Evolutionary conservation across 176 grass and related monocot genomes (phyloP).

Genomic region (Eragrostis nindensis): DNA sequence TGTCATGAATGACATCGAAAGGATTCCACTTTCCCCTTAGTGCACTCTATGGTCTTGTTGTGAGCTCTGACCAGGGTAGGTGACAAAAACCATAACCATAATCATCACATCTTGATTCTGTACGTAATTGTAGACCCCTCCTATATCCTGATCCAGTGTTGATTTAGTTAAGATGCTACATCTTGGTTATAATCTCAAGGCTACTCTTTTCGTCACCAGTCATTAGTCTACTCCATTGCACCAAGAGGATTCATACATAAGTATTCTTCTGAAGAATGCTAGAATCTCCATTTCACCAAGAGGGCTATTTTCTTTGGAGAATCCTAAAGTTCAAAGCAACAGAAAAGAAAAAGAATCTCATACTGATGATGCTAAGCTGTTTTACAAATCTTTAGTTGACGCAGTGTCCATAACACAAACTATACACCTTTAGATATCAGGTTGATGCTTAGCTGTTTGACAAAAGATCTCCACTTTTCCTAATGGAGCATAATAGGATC

Average conservation of each 20-base stretch:
- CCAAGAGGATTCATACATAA: not conserved
- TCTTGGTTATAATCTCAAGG: not conserved
- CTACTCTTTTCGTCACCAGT: not conserved
- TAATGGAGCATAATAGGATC: not conserved
- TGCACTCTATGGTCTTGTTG: constrained; percentile 29
- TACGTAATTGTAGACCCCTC: not conserved
- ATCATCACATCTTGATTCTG: too few species aligned
- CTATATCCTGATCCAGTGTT: too few species aligned
- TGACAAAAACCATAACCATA: not conserved
- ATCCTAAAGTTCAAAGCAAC: constrained; percentile 4
- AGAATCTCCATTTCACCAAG: not conserved
- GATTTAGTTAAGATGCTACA: not conserved
- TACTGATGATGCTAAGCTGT: not conserved
- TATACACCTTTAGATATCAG: not conserved
- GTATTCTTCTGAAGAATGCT: not conserved
- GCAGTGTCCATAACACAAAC: not conserved
- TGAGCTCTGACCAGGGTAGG: not conserved
- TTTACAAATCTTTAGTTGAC: not conserved
- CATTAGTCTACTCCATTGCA: not conserved
- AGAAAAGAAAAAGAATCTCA: too few species aligned
- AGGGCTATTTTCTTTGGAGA: not conserved
- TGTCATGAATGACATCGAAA: constrained; percentile 5
- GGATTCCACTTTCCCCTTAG: constrained; percentile 22
- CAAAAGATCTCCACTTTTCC: constrained; percentile 29
- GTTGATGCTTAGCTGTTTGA: constrained; percentile 15